Evolutionary conservation across 176 grass and related monocot genomes (phyloP).

Genomic region (Canna indica): DNA sequence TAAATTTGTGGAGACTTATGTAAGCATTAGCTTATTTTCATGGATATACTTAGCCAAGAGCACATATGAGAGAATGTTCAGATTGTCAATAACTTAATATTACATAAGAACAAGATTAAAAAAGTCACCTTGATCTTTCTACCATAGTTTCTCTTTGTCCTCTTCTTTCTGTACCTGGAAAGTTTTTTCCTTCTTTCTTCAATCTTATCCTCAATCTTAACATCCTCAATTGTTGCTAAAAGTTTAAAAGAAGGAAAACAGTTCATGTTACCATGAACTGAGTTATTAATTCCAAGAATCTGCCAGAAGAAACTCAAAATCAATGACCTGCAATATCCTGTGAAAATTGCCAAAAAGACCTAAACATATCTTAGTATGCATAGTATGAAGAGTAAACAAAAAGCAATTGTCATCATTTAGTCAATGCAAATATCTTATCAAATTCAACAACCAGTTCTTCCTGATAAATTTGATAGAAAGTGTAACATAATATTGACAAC

Average conservation of each 20-base stretch:
- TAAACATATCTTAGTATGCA: background rate
- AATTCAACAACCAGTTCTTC: background rate
- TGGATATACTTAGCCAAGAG: background rate
- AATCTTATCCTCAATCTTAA: conserved; percentile 3
- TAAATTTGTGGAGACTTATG: too few species aligned
- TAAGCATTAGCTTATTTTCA: too few species aligned
- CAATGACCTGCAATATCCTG: conserved; percentile 3
- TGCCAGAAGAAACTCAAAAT: conserved; percentile 7
- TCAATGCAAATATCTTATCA: background rate
- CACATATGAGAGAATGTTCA: too few species aligned
- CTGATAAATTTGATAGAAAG: background rate
- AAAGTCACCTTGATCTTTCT: conserved; percentile 15
- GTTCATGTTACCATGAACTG: background rate
- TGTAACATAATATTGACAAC: background rate
- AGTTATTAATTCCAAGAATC: conserved; percentile 6
- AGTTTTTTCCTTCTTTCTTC: conserved; percentile 13
- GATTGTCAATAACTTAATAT: background rate
- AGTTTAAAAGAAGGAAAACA: background rate
- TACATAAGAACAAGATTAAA: background rate
- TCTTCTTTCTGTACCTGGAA: conserved; percentile 15
- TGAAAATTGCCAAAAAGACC: conserved; percentile 2
- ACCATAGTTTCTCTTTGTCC: conserved; percentile 8
- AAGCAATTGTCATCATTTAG: background rate
- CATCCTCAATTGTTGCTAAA: background rate
- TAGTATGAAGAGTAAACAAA: background rate